Percentiles rank a stretch among this genome's conserved stretches.
Conservation (phyloP, 1,139 yeast genomes). For the Yamadazyma spencermartinsiae region DNA sequence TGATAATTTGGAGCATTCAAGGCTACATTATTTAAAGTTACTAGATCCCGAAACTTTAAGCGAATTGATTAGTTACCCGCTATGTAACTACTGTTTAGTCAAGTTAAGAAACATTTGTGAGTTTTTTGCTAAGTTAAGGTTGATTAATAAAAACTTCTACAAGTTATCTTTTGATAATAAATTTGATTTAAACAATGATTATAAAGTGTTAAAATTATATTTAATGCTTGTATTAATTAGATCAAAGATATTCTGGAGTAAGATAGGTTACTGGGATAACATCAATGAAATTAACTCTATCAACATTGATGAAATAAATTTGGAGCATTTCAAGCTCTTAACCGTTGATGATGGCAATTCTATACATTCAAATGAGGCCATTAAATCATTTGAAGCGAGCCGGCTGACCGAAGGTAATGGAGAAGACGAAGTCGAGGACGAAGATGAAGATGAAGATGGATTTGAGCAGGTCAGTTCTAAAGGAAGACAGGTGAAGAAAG, state of each 20-base stretch:
- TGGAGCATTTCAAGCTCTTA: constrained; percentile 22
- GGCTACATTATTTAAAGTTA: constrained; percentile 67
- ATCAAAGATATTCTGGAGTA: constrained; percentile 73
- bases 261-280: constrained; percentile 67
- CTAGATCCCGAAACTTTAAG: constrained; percentile 23
- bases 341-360: constrained; percentile 8
- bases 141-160: constrained; percentile 54
- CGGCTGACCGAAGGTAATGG: constrained; percentile 4
- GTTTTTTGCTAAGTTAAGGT: constrained; percentile 69
- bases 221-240: constrained; percentile 32
- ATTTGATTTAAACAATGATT: constrained; percentile 22
- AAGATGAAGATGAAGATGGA: constrained; percentile 5
- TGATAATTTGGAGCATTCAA: constrained; percentile 71
- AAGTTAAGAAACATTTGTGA: constrained; percentile 81
- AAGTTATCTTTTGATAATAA: constrained; percentile 21
- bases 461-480: neutral
- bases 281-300: constrained; percentile 31
- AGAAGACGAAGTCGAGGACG: constrained; percentile 1
- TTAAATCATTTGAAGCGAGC: constrained; percentile 8
- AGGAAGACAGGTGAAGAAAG: constrained; percentile 2
- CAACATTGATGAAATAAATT: constrained; percentile 29
- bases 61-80: constrained; percentile 54
- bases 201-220: constrained; percentile 28
- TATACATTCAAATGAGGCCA: constrained; percentile 12
- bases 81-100: constrained; percentile 80